Percentiles rank a stretch among this genome's conserved stretches.
Conservation (phyloP, 2,329 filamentous ascomycete species). For the Xylaria sp. region DNA sequence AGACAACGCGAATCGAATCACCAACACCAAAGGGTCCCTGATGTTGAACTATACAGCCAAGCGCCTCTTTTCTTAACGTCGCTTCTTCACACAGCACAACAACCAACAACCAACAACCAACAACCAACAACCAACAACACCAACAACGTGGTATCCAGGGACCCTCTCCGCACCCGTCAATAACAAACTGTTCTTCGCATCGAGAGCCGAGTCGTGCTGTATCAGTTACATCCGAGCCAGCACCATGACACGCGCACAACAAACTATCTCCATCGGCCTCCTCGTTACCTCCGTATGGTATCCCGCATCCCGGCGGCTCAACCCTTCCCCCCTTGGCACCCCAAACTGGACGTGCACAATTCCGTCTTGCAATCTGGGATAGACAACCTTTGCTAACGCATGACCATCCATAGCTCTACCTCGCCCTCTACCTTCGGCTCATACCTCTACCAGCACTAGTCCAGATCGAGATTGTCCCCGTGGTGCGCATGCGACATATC, state of each 20-base stretch:
- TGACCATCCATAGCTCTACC: slow-evolving; percentile 73
- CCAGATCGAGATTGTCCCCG: slow-evolving; percentile 84
- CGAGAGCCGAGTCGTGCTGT: background rate
- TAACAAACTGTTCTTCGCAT: too few species aligned
- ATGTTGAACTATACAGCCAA: slow-evolving; percentile 4
- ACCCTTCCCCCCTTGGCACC: background rate
- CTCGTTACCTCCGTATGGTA: slow-evolving; percentile 81
- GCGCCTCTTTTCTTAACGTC: slow-evolving; percentile 15
- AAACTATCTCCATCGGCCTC: slow-evolving; percentile 87
- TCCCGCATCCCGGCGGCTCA: background rate
- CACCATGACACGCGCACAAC: slow-evolving; percentile 90
- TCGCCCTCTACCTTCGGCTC: slow-evolving; percentile 82
- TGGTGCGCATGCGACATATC: slow-evolving; percentile 64
- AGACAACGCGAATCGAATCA: slow-evolving; percentile 17
- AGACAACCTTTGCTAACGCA: slow-evolving; percentile 9
- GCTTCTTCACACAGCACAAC: slow-evolving; percentile 24
- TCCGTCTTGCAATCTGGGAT: background rate
- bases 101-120: background rate
- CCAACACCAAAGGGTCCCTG: background rate
- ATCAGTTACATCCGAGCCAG: background rate
- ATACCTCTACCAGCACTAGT: slow-evolving; percentile 78
- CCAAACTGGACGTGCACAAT: too few species aligned
- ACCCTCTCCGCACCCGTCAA: background rate
- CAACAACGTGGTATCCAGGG: background rate
- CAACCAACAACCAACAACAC: background rate